Conservation (phyloP, 495 filamentous ascomycete genomes). For the Wilcoxina mikolae region DNA sequence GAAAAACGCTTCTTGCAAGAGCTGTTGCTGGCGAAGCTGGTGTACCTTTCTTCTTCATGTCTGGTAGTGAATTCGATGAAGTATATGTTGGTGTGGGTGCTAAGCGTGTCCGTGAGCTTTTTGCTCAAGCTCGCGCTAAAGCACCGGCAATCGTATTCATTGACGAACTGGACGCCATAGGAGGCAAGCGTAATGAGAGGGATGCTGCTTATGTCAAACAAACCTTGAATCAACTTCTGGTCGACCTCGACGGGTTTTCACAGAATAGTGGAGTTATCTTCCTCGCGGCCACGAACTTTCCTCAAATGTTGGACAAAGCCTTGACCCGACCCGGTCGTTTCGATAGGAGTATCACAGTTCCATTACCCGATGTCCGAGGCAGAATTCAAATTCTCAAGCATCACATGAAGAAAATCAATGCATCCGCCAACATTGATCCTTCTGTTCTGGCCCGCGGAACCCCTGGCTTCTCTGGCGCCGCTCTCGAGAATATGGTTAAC, state of each 20-base stretch:
- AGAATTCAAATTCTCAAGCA: slow-evolving; percentile 82
- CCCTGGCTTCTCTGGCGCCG: slow-evolving; percentile 83
- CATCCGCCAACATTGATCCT: slow-evolving; percentile 63
- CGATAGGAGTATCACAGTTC: slow-evolving; percentile 75
- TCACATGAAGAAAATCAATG: slow-evolving; percentile 76
- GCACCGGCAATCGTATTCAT: slow-evolving; percentile 96
- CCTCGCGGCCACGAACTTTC: slow-evolving; percentile 90
- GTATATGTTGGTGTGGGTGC: slow-evolving; percentile 96
- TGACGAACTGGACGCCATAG: slow-evolving; percentile 92
- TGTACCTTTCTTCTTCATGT: slow-evolving; percentile 99
- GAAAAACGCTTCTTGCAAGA: slow-evolving; percentile 92
- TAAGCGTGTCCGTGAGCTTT: slow-evolving; percentile 95
- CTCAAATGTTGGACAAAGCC: slow-evolving; percentile 83
- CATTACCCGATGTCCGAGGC: slow-evolving; percentile 88
- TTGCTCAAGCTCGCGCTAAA: slow-evolving; percentile 70
- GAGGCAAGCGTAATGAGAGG: slow-evolving; percentile 78
- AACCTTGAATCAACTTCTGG: slow-evolving; percentile 90
- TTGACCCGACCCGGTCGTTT: slow-evolving; percentile 89
- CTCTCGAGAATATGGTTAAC: slow-evolving; percentile 91
- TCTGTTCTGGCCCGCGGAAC: slow-evolving; percentile 70
- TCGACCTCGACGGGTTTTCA: slow-evolving; percentile 95
- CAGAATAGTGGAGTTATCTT: slow-evolving; percentile 89
- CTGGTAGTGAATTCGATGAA: slow-evolving; percentile 94
- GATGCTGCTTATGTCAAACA: slow-evolving; percentile 96
- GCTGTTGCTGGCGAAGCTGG: slow-evolving; percentile 94